Base-by-base conservation (phyloP, 2,329 filamentous ascomycete species). In the Alternaria consortialis region DNA sequence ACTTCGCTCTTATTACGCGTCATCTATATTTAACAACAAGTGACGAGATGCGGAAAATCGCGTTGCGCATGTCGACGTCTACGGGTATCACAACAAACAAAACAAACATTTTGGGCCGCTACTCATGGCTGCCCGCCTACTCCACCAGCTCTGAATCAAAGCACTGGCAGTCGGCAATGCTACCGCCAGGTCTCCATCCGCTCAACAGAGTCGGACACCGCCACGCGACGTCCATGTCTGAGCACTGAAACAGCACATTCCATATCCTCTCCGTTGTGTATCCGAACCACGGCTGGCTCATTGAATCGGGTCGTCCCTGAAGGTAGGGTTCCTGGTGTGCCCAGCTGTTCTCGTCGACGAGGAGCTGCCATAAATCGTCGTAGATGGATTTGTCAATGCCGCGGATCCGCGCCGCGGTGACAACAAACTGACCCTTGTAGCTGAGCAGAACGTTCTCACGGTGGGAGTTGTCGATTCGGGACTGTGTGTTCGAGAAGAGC, bases 351-450 rank as follows among this genome's bases (percentile, higher is more conserved):
- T 67, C 54, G 43, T 75, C 67, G 17, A 68, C 51, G 34, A 76
- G 61, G 1, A 67, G 66, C 4, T 70, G 52, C 53, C 63, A 55
- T 27, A 82, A 60, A 13, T 74, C 68, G 31, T 80, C 63, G 58
- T 80, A 82, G 15, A 80, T 63, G 6, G 51, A 52, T 50, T 73
- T 78, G 23, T 68, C 63, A 9, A 76, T 73, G 2, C 73, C 80
- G 1, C 81, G 72, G 6, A 84, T 80, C 1, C 84, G 75, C 5
- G 71, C 73, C 0, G 80, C 80, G 1, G 81, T 83, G 3, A 78
- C 81, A 37, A 84, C 71, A 65, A 85, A 84, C 52, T 83, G 80
- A 15, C 83, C 84, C 44, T 81, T 81, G 62, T 82, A 83, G 3
- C 80, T 81, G 7, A 84, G 71, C 0, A 81, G 70, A 0, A 81